A percentile compares a stretch with the other conserved stretches of the same genome.
These are phyloP conservation scores for Trapa bicornis DNA, from an alignment of 345 rosid genomes.

Conservation along the genomic window DNA sequence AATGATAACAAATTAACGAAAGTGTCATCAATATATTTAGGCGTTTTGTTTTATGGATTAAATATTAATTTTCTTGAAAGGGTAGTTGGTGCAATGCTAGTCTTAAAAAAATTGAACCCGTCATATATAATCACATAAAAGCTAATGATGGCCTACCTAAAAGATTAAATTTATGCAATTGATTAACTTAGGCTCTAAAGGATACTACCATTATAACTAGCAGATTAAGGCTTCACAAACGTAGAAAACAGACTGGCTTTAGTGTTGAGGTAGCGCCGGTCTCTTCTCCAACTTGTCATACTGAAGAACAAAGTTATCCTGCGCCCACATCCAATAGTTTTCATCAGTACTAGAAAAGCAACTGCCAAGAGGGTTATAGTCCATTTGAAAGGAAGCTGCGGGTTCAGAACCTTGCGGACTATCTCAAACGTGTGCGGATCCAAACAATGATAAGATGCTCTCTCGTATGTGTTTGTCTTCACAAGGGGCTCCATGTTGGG, in stretches of 20 bases:
- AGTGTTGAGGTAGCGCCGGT: slow-evolving; percentile 77
- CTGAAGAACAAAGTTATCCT: slow-evolving; percentile 74
- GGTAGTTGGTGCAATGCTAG: too few relatives aligned
- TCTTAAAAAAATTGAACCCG: too few relatives aligned
- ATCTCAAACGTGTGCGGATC: slow-evolving; percentile 70
- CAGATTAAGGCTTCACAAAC: slow-evolving; percentile 37
- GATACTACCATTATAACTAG: background rate
- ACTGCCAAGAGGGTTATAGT: too few relatives aligned
- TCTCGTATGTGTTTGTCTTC: slow-evolving; percentile 53
- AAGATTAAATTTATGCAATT: too few relatives aligned
- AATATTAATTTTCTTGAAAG: too few relatives aligned
- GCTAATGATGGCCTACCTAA: too few relatives aligned
- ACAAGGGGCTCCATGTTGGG: slow-evolving; percentile 74
- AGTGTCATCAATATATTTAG: too few relatives aligned
- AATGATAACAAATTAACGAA: too few relatives aligned
- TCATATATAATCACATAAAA: too few relatives aligned
- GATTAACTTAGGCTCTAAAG: too few relatives aligned
- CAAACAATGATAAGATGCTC: slow-evolving; percentile 81
- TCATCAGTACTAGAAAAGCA: background rate
- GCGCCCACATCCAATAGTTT: slow-evolving; percentile 12
- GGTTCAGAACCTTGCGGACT: slow-evolving; percentile 49
- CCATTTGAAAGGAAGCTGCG: too few relatives aligned
- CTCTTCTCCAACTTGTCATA: slow-evolving; percentile 84
- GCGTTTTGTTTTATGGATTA: too few relatives aligned
- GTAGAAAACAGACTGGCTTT: slow-evolving; percentile 12